Evolutionary conservation across 1,284 basidiomycete species (phyloP).

Genomic region (Leccinum huronense): DNA sequence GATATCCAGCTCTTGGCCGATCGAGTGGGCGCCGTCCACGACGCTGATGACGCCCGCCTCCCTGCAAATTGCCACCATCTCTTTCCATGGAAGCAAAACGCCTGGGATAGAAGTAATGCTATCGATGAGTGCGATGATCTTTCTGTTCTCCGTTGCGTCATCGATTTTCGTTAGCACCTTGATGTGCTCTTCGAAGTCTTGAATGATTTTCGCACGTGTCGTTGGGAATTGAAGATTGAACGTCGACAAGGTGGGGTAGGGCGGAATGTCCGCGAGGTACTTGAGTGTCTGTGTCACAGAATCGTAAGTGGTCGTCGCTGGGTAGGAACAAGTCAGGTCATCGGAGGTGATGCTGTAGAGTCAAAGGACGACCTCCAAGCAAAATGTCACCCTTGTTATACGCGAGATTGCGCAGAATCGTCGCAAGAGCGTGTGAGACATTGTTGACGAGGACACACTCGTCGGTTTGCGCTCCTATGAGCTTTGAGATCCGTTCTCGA

Average conservation of each 20-base stretch:
- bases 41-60: constrained; percentile 68
- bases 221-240: constrained; percentile 64
- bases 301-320: constrained; percentile 69
- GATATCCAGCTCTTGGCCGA: constrained; percentile 65
- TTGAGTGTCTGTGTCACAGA: constrained; percentile 58
- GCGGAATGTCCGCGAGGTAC: constrained; percentile 58
- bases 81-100: constrained; percentile 75
- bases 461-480: constrained; percentile 58
- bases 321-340: constrained; percentile 1
- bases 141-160: constrained; percentile 37
- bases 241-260: constrained; percentile 50
- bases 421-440: constrained; percentile 66
- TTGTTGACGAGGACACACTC: constrained; percentile 71
- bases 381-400: constrained; percentile 49
- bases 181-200: constrained; percentile 49
- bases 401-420: constrained; percentile 59
- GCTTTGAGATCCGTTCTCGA: constrained; percentile 52
- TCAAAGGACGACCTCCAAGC: constrained; percentile 34
- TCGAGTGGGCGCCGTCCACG: constrained; percentile 83
- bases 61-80: constrained; percentile 67
- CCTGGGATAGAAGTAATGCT: constrained; percentile 72
- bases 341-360: neutral
- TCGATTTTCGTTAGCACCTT: constrained; percentile 19
- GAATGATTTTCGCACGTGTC: constrained; percentile 58
- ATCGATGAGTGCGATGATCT: constrained; percentile 76